Evolutionary conservation across 2,329 filamentous ascomycete species (phyloP), one percentile per base, ranked within the genome.

Genomic region (Monilinia fructicola): DNA sequence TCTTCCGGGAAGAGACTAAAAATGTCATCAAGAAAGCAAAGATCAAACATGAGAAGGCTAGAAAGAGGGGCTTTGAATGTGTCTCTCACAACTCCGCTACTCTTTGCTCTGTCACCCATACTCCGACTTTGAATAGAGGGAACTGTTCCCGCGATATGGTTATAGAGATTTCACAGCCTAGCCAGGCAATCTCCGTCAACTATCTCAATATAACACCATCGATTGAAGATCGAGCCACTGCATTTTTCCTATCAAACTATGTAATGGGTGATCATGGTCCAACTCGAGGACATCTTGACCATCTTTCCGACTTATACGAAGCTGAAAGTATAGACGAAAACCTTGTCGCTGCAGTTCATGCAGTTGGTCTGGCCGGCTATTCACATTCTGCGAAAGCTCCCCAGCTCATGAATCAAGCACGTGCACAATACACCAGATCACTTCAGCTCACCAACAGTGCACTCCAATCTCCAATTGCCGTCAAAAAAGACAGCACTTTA

Each of bases 1-100:
- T 86, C 78, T 86, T 86, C 70, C 81, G 84, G 53, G 82, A 86
- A 71, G 82, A 86, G 73, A 86, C 82, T 69, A 80, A 79, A 42
- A 82, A 84, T 72, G 83, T 86, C 65, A 83, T 83, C 78, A 81
- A 61, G 35, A 78, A 71, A 76, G 82, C 81, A 55, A 74, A 78
- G 66, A 78, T 77, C 7, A 75, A 74, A 70, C 65, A 31, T 66
- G 67, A 53, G 16, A 65, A 65, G 23, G 46, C 38, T 5, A 61
- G 44, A 35, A 55, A 61, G 44, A 65, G 14, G 23, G 21, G 18
- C 3, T 12, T 12, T 16, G 44, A 23, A 53, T 10, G 1, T 26
- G 16, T 23, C 10, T 44, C 28, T 52, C 26, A 11, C 14, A 23
- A 35, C 26, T 54, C 38, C 9, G 16, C 14, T 35, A 16, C 38